Percentiles rank a stretch among this genome's conserved stretches.
Evolutionary conservation across 768 basidiomycete species (phyloP).

Genomic region (Panaeolus papilionaceus): DNA sequence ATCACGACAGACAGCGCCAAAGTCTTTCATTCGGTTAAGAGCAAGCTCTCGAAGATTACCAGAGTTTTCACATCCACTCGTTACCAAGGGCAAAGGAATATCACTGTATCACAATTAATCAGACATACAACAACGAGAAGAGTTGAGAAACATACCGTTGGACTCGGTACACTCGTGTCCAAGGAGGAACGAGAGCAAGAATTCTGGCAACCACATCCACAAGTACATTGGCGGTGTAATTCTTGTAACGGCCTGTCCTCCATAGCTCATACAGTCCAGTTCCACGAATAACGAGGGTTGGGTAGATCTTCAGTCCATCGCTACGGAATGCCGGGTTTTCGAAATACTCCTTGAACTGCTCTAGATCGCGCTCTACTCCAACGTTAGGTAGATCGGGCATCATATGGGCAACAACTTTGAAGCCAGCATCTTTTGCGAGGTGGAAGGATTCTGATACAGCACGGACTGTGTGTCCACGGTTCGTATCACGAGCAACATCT

Average conservation of each 20-base stretch:
- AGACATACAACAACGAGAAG: conserved; percentile 17
- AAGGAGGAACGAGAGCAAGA: conserved; percentile 95
- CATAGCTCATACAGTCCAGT: conserved; percentile 96
- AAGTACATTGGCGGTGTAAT: conserved; percentile 98
- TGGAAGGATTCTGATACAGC: conserved; percentile 98
- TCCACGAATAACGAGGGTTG: conserved; percentile 96
- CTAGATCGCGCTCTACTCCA: conserved; percentile 95
- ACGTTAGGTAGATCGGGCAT: conserved; percentile 99
- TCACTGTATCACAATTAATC: conserved; percentile 59
- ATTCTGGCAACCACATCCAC: conserved; percentile 98
- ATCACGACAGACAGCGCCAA: conserved; percentile 96
- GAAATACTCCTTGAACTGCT: conserved; percentile 99
- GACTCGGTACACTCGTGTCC: conserved; percentile 98
- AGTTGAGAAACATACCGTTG: conserved; percentile 66
- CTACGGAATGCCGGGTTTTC: conserved; percentile 98
- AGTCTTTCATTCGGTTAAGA: conserved; percentile 97
- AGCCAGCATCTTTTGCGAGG: conserved; percentile 97
- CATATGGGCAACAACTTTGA: conserved; percentile 99
- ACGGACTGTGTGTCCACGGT: conserved; percentile 97
- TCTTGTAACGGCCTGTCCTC: conserved; percentile 97
- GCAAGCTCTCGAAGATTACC: conserved; percentile 97
- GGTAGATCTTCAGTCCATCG: conserved; percentile 98
- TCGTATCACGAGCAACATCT: conserved; percentile 98
- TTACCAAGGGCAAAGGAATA: conserved; percentile 95
- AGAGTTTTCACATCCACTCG: conserved; percentile 96